Percentiles rank a stretch among this genome's conserved stretches.
phyloP scores from a whole-genome alignment of 257 asterid genomes.

The Coffea canephora region DNA sequence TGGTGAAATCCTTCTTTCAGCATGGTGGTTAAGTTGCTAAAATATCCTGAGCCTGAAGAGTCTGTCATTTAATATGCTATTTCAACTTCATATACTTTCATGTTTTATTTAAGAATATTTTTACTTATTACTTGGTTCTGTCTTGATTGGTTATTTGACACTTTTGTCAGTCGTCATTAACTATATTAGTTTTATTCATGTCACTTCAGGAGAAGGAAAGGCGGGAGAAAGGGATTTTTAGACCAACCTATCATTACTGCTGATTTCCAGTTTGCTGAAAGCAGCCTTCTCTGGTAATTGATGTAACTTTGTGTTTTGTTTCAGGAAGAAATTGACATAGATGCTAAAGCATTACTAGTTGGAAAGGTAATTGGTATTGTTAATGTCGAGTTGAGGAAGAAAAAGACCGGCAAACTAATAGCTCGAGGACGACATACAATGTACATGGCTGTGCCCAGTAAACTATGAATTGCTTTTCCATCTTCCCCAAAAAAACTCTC shows the following conservation, averaged over 20 bases:
- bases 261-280: background rate
- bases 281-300: background rate
- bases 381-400: slow-evolving; percentile 65
- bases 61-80: background rate
- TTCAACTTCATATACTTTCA: background rate
- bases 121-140: background rate
- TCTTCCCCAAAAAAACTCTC: background rate
- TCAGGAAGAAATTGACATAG: slow-evolving; percentile 84
- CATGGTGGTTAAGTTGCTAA: background rate
- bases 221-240: too few relatives aligned
- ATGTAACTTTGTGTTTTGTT: background rate
- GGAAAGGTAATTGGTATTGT: slow-evolving; percentile 70
- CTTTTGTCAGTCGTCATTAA: background rate
- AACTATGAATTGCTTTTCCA: slow-evolving; percentile 39
- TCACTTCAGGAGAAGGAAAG: too few relatives aligned
- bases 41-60: background rate
- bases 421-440: slow-evolving; percentile 84
- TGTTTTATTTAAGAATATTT: background rate
- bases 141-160: background rate
- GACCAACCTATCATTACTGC: background rate
- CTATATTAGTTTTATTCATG: background rate
- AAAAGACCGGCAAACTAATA: slow-evolving; percentile 55
- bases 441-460: slow-evolving; percentile 58
- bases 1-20: background rate
- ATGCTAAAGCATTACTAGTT: slow-evolving; percentile 55